Conservation (phyloP, 768 basidiomycete species). For the Serendipita sp. region DNA sequence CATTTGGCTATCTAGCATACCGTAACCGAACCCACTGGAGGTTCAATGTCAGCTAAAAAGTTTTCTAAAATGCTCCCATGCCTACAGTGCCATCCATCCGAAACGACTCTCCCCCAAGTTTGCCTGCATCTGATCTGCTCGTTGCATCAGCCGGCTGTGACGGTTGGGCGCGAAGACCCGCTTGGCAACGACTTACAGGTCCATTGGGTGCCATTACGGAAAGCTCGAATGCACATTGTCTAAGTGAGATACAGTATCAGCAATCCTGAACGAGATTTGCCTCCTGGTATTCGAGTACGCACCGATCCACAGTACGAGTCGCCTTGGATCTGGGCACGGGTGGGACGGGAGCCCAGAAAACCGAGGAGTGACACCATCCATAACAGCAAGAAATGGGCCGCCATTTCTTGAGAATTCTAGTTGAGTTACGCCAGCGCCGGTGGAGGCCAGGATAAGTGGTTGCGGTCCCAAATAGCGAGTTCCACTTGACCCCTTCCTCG, state of each 20-base stretch:
- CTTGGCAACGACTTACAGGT: conserved; percentile 3
- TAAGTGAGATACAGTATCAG: neutral
- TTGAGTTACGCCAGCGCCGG: neutral
- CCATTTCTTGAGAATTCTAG: neutral
- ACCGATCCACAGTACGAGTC: neutral
- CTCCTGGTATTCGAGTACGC: neutral
- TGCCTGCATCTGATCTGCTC: conserved; percentile 2
- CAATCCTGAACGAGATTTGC: neutral
- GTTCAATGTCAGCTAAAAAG: neutral
- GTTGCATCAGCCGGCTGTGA: neutral
- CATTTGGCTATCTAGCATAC: conserved; percentile 27
- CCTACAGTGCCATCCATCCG: conserved; percentile 13
- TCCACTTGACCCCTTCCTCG: too few relatives aligned
- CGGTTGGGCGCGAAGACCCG: neutral
- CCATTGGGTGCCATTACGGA: conserved; percentile 5
- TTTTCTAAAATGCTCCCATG: neutral
- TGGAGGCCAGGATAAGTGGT: neutral
- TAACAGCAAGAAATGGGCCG: neutral
- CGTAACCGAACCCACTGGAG: conserved; percentile 11
- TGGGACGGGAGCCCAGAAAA: neutral
- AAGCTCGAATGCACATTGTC: conserved; percentile 5
- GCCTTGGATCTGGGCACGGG: neutral
- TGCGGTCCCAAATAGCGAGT: too few relatives aligned
- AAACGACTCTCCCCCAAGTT: neutral
- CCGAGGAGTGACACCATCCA: neutral